These are phyloP conservation scores for Sanguinoderma infundibulare DNA, from an alignment of 1,284 basidiomycete genomes.

Conservation along the genomic window DNA sequence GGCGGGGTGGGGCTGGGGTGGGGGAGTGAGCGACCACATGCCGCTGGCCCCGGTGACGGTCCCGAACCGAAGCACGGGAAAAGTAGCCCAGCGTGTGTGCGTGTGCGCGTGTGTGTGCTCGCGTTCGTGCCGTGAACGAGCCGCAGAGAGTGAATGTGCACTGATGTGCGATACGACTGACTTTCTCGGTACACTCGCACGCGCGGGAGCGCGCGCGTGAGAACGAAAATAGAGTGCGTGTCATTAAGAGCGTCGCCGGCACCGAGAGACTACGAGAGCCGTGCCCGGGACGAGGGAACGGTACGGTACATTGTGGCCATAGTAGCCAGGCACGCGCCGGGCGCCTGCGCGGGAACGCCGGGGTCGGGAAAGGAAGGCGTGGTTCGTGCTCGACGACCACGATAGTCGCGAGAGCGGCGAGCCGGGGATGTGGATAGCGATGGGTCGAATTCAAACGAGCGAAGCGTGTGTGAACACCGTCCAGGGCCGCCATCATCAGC, in stretches of 20 bases:
- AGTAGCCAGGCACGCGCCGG: constrained; percentile 22
- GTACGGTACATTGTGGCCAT: constrained; percentile 18
- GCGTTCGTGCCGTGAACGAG: background rate
- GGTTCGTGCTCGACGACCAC: constrained; percentile 12
- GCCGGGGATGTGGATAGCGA: background rate
- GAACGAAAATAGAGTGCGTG: constrained; percentile 5
- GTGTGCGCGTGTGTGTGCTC: no score
- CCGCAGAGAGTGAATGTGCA: background rate
- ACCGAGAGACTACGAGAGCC: constrained; percentile 14
- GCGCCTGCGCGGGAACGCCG: constrained; percentile 19
- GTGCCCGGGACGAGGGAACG: constrained; percentile 9
- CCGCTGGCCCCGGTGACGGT: background rate
- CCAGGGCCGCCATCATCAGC: background rate
- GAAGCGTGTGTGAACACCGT: background rate
- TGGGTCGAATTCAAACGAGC: background rate
- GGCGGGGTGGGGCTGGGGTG: no score
- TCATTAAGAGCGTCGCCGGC: constrained; percentile 9
- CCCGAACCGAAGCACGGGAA: background rate
- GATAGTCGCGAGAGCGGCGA: constrained; percentile 24
- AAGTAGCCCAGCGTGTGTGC: background rate
- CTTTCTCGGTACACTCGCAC: no score
- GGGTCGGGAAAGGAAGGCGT: constrained; percentile 13
- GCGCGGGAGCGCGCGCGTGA: background rate
- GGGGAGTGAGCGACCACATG: no score
- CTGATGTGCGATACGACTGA: no score